A percentile compares a stretch with the other conserved stretches of the same genome.
Conservation (phyloP, 495 filamentous ascomycete species). For the Xylaria bambusicola region DNA sequence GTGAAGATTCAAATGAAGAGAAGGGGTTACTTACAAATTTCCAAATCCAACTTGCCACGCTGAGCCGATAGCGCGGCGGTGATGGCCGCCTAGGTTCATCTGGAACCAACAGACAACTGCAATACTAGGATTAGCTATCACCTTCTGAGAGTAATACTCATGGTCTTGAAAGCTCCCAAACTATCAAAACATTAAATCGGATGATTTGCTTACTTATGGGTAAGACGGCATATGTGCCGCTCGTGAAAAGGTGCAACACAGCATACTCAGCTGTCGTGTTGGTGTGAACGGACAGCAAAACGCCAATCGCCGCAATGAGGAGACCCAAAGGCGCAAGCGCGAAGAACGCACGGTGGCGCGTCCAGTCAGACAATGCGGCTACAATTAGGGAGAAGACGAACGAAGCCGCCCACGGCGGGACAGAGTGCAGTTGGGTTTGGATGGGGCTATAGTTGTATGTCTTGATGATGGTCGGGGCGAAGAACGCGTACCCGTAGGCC, state of each 20-base stretch:
- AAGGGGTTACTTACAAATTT: slow-evolving; percentile 57
- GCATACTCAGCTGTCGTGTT: slow-evolving; percentile 65
- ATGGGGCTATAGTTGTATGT: slow-evolving; percentile 67
- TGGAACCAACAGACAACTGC: slow-evolving; percentile 84
- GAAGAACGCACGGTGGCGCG: slow-evolving; percentile 75
- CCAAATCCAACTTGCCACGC: slow-evolving; percentile 93
- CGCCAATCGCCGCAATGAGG: slow-evolving; percentile 68
- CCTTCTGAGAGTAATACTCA: background rate
- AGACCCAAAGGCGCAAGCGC: slow-evolving; percentile 64
- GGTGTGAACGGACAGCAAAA: slow-evolving; percentile 67
- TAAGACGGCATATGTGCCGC: slow-evolving; percentile 69
- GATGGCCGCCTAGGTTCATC: slow-evolving; percentile 90
- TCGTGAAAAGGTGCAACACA: slow-evolving; percentile 72
- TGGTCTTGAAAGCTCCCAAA: no score
- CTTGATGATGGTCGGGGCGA: slow-evolving; percentile 75
- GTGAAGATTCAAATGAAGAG: no score
- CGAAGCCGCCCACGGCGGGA: slow-evolving; percentile 84
- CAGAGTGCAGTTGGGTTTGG: slow-evolving; percentile 75
- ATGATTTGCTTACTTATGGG: slow-evolving; percentile 50
- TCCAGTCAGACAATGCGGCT: slow-evolving; percentile 66
- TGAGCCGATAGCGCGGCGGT: slow-evolving; percentile 75
- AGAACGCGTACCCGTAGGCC: slow-evolving; percentile 71
- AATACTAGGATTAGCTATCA: background rate
- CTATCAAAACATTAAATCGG: background rate
- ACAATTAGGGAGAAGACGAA: slow-evolving; percentile 76